Evolutionary conservation across 495 filamentous ascomycete genomes (phyloP).

Genomic region (Lasiosphaeria hispida): DNA sequence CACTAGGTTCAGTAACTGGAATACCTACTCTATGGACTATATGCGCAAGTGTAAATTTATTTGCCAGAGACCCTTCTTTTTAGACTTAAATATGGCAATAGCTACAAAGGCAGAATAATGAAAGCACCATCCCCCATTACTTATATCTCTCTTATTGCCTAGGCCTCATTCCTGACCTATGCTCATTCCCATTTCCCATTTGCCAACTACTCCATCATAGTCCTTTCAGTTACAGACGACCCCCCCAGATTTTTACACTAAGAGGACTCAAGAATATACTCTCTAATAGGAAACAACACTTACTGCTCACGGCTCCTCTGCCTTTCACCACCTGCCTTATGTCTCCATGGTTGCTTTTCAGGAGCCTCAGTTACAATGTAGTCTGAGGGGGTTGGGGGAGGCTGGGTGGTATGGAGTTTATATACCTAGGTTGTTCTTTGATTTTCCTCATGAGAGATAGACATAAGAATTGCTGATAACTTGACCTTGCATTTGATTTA

Average conservation of each 20-base stretch:
- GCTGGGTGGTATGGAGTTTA: conserved; percentile 94
- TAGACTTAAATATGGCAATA: no score
- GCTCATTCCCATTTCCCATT: background rate
- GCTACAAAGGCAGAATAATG: background rate
- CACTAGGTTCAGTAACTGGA: background rate
- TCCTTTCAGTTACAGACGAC: no score
- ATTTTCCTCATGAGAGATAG: conserved; percentile 93
- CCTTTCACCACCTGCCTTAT: conserved; percentile 1
- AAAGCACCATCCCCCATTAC: background rate
- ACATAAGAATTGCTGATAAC: conserved; percentile 98
- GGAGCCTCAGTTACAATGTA: background rate
- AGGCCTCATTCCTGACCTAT: background rate
- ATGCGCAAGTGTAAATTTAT: no score
- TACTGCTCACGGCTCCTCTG: background rate
- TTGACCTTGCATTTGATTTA: conserved; percentile 99
- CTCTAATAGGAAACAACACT: background rate
- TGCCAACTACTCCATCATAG: no score
- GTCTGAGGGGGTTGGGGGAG: conserved; percentile 70
- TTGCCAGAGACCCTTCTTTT: no score
- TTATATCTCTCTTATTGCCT: background rate
- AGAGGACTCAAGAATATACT: conserved; percentile 2
- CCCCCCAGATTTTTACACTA: background rate
- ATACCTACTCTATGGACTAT: no score
- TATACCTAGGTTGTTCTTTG: conserved; percentile 99
- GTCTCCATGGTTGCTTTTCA: no score